These are phyloP conservation scores for Phaeomoniella chlamydospora DNA, from an alignment of 2,329 filamentous ascomycete genomes.

Conservation along the genomic window DNA sequence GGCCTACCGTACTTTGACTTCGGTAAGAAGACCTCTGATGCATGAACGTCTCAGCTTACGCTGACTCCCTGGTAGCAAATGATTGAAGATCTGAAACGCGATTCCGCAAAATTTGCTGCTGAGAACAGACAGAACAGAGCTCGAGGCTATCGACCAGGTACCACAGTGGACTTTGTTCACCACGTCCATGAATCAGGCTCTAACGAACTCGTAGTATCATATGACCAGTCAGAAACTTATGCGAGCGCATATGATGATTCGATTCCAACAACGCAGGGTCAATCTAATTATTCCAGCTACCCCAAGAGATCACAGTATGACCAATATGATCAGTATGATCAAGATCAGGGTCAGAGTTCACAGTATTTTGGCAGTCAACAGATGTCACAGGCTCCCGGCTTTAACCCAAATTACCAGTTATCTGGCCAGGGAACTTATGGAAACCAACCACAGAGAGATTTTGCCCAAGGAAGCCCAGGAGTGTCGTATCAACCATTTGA, in stretches of 20 bases:
- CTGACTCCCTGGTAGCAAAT: constrained; percentile 28
- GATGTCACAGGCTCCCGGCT: not conserved
- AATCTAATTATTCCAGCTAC: not conserved
- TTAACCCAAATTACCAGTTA: not conserved
- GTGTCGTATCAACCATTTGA: not conserved
- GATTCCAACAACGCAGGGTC: not conserved
- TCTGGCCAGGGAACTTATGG: not conserved
- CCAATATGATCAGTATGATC: not conserved
- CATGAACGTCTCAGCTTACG: no score
- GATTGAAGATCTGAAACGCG: constrained; percentile 39
- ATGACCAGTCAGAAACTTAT: not conserved
- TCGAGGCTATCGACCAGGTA: not conserved
- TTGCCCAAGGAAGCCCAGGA: not conserved
- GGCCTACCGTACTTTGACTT: constrained; percentile 64
- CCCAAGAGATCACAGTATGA: not conserved
- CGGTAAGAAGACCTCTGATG: no score
- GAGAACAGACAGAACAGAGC: constrained; percentile 10
- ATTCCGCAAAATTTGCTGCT: constrained; percentile 36
- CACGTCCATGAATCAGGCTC: not conserved
- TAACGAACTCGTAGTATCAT: not conserved
- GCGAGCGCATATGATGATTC: not conserved
- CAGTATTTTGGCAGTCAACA: not conserved
- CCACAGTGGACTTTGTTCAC: not conserved
- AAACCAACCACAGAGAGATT: not conserved
- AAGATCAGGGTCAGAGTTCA: not conserved